These are phyloP conservation scores for Inga leiocalycina DNA, from an alignment of 306 rosid genomes.

Conservation along the genomic window DNA sequence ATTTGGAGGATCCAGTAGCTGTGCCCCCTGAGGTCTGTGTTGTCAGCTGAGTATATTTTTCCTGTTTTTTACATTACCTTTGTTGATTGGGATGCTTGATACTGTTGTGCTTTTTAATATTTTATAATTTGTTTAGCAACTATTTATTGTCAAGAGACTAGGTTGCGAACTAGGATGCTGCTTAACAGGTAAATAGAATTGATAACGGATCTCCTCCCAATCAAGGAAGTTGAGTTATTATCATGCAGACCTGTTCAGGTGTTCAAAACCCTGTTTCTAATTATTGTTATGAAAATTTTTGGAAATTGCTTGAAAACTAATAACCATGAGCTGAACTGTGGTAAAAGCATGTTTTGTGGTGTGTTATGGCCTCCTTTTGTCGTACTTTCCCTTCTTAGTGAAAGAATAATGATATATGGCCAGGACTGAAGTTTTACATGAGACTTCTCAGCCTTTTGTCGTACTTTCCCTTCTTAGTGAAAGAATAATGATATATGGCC, in stretches of 20 bases:
- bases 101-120: constrained; percentile 1
- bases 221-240: constrained; percentile 18
- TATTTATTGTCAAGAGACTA: background rate
- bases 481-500: background rate
- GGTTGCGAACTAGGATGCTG: background rate
- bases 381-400: no score
- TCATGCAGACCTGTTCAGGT: constrained; percentile 19
- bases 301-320: background rate
- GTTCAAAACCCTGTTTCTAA: constrained; percentile 8
- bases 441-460: background rate
- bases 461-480: no score
- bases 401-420: background rate
- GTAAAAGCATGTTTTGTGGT: constrained; percentile 1
- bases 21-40: constrained; percentile 94
- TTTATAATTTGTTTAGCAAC: constrained; percentile 10
- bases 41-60: constrained; percentile 18
- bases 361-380: background rate
- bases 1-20: constrained; percentile 64
- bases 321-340: constrained; percentile 24
- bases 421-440: constrained; percentile 4
- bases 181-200: background rate
- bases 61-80: background rate
- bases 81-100: constrained; percentile 30
- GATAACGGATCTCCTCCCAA: background rate
- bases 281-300: constrained; percentile 8